A percentile compares a stretch with the other conserved stretches of the same genome.
Conservation (phyloP, 139 green algal species). For the Zygnema circumcarinatum region DNA sequence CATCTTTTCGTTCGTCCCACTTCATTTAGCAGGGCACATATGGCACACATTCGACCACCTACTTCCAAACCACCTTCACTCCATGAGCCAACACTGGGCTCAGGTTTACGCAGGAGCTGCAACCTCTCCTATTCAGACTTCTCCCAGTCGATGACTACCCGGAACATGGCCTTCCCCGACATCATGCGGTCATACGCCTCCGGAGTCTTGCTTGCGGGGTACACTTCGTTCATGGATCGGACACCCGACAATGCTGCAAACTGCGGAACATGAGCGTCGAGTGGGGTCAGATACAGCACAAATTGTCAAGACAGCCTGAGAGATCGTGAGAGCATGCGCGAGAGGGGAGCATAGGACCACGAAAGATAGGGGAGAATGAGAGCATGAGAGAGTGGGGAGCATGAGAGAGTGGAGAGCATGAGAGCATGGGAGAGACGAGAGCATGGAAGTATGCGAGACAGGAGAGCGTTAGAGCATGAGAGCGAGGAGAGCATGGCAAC, state of each 20-base stretch:
- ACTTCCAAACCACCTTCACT: too few relatives aligned
- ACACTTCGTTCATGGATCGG: conserved; percentile 40
- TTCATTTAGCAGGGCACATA: too few relatives aligned
- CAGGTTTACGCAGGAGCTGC: too few relatives aligned
- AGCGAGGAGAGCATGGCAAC: too few relatives aligned
- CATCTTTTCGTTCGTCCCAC: too few relatives aligned
- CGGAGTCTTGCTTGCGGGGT: conserved; percentile 8
- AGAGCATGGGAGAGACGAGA: too few relatives aligned
- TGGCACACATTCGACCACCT: too few relatives aligned
- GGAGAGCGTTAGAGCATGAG: too few relatives aligned
- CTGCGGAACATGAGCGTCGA: not conserved
- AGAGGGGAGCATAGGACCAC: not conserved
- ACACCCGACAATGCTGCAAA: conserved; percentile 33
- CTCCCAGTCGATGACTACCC: conserved; percentile 21
- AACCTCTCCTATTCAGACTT: too few relatives aligned
- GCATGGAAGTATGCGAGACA: too few relatives aligned
- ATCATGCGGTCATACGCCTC: conserved; percentile 40
- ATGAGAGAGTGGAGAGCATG: not conserved
- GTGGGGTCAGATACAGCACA: too few relatives aligned
- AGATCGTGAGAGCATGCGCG: not conserved
- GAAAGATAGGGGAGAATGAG: not conserved
- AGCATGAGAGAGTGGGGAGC: not conserved
- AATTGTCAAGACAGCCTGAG: not conserved
- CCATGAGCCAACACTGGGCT: too few relatives aligned
- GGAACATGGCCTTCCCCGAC: conserved; percentile 7